phyloP scores from a whole-genome alignment of 192 early-diverging fungal genomes.

The Rhizophlyctis rosea region DNA sequence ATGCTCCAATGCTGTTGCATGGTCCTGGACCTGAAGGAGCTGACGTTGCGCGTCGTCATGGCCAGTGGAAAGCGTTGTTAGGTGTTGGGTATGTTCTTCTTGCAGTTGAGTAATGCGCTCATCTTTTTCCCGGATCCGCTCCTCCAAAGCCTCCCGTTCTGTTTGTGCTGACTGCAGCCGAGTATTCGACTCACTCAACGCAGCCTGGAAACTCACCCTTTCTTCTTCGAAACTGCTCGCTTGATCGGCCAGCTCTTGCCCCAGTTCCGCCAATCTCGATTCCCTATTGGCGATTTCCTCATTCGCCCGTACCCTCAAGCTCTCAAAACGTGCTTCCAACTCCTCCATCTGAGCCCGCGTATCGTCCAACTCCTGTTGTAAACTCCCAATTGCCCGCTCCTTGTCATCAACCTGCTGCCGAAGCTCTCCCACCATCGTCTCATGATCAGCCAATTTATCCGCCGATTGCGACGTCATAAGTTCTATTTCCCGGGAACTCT shows the following conservation, averaged over 20 bases:
- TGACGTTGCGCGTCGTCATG: not conserved
- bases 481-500: not conserved
- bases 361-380: not conserved
- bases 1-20: too few relatives aligned
- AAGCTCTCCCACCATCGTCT: not conserved
- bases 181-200: not conserved
- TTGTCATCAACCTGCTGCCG: not conserved
- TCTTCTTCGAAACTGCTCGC: not conserved
- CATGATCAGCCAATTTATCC: not conserved
- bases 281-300: not conserved
- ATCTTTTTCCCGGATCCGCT: not conserved
- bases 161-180: not conserved
- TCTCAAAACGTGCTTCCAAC: not conserved
- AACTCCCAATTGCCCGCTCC: not conserved
- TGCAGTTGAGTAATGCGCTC: not conserved
- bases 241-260: not conserved
- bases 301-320: not conserved
- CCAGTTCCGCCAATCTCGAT: not conserved
- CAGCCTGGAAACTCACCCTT: not conserved
- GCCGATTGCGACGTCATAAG: not conserved
- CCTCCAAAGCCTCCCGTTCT: not conserved
- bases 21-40: not conserved
- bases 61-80: not conserved
- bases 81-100: not conserved
- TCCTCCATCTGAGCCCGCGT: not conserved